Percentiles rank a stretch among this genome's conserved stretches.
Conservation (phyloP, 75 land plant species). For the Pinus taeda region DNA sequence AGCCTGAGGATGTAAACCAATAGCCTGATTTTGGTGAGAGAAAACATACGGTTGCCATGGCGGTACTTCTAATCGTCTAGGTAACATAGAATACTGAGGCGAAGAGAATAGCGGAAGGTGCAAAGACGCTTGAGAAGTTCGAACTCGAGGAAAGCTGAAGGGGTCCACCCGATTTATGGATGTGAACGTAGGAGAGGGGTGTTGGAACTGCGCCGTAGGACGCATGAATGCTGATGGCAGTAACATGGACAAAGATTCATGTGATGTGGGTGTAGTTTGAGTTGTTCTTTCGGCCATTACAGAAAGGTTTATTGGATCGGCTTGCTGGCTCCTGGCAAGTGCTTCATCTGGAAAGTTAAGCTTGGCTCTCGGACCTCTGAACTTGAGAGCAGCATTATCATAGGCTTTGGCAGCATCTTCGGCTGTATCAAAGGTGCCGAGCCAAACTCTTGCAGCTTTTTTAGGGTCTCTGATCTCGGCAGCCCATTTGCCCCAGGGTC, state of each 20-base stretch:
- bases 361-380: conserved; percentile 14
- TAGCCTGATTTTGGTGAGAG: not conserved
- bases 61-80: not conserved
- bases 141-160: not conserved
- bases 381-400: conserved; percentile 8
- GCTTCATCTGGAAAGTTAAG: conserved; percentile 18
- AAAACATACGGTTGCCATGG: not conserved
- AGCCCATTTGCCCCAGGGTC: conserved; percentile 14
- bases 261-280: not conserved
- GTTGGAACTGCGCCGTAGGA: not conserved
- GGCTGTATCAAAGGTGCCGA: conserved; percentile 18
- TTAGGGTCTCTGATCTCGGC: conserved; percentile 17
- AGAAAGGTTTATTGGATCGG: not conserved
- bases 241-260: too few species aligned
- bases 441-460: conserved; percentile 16
- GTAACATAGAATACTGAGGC: not conserved
- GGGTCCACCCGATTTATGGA: not conserved
- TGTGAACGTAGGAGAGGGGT: not conserved
- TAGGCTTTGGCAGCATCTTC: conserved; percentile 20
- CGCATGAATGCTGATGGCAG: not conserved
- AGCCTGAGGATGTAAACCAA: not conserved
- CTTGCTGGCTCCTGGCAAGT: not conserved
- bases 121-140: not conserved
- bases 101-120: not conserved
- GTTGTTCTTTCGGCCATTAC: not conserved